Evolutionary conservation across 352 stramenopile genomes (phyloP).

Genomic region (Globisporangium echinulatum): DNA sequence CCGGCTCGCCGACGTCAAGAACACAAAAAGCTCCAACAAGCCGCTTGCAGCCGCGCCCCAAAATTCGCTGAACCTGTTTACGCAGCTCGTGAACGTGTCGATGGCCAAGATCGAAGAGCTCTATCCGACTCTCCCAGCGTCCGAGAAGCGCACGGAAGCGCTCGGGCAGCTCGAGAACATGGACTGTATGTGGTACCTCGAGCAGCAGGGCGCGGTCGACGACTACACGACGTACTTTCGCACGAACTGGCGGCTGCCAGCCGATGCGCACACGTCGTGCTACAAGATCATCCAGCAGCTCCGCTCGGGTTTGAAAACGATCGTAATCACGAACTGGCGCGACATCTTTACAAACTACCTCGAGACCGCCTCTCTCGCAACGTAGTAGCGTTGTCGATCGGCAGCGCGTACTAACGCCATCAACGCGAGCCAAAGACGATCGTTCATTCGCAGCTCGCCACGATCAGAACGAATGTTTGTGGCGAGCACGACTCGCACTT

Average conservation of each 20-base stretch:
- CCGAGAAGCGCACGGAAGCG: constrained; percentile 8
- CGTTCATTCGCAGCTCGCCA: background rate
- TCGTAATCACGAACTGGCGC: constrained; percentile 18
- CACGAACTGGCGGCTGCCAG: constrained; percentile 22
- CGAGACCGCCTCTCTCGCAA: background rate
- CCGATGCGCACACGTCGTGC: constrained; percentile 26
- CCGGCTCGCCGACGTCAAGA: constrained; percentile 2
- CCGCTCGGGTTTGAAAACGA: constrained; percentile 11
- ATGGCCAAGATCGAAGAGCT: background rate
- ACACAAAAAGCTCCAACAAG: background rate
- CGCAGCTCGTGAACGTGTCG: background rate
- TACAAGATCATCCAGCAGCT: constrained; percentile 26
- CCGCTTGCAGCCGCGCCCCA: too few relatives aligned
- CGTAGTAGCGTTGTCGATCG: too few relatives aligned
- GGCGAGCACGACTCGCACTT: background rate
- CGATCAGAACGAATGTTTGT: background rate
- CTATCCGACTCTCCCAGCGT: background rate
- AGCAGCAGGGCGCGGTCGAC: constrained; percentile 30
- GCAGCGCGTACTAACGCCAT: too few relatives aligned
- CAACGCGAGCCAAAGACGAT: background rate
- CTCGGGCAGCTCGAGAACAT: constrained; percentile 43
- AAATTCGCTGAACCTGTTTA: background rate
- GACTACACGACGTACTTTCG: constrained; percentile 34
- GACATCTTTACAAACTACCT: constrained; percentile 17
- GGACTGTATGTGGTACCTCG: constrained; percentile 48